Conservation (phyloP, 208 protist genomes). For the Leishmania guyanensis region DNA sequence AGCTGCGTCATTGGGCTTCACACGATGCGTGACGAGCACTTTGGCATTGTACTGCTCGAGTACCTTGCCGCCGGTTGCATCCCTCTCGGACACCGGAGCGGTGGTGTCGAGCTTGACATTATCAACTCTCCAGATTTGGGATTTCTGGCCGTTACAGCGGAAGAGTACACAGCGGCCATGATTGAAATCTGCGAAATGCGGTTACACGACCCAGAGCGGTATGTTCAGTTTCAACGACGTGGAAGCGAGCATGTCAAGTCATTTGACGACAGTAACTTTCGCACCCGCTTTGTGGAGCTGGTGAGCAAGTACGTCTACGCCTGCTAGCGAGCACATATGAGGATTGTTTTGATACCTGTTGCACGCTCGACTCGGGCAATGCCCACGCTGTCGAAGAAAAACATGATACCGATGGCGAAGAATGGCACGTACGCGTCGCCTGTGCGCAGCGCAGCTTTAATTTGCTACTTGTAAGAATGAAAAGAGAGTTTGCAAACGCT, state of each 20-base stretch:
- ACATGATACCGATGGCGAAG: background rate
- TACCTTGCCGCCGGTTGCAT: slow-evolving; percentile 95
- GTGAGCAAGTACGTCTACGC: slow-evolving; percentile 31
- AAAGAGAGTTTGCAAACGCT: background rate
- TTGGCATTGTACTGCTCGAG: slow-evolving; percentile 99
- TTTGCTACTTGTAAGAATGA: background rate
- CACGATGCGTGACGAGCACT: slow-evolving; percentile 99
- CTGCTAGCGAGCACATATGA: background rate
- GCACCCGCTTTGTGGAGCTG: slow-evolving; percentile 26
- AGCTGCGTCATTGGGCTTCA: slow-evolving; percentile 93
- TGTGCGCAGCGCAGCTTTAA: background rate
- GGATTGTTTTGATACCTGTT: background rate
- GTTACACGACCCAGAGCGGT: slow-evolving; percentile 26
- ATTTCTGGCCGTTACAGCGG: slow-evolving; percentile 83
- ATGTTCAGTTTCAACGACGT: slow-evolving; percentile 39
- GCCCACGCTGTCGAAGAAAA: background rate
- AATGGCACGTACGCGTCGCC: background rate
- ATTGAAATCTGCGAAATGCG: slow-evolving; percentile 49
- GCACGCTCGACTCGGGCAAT: background rate
- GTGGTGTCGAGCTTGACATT: slow-evolving; percentile 96
- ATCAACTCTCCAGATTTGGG: slow-evolving; percentile 63
- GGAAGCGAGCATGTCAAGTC: slow-evolving; percentile 33
- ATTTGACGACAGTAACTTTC: slow-evolving; percentile 42
- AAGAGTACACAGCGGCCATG: slow-evolving; percentile 89
- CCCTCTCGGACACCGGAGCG: slow-evolving; percentile 93